These are phyloP conservation scores for Physaria fendleri DNA, from an alignment of 345 rosid genomes.

Conservation along the genomic window DNA sequence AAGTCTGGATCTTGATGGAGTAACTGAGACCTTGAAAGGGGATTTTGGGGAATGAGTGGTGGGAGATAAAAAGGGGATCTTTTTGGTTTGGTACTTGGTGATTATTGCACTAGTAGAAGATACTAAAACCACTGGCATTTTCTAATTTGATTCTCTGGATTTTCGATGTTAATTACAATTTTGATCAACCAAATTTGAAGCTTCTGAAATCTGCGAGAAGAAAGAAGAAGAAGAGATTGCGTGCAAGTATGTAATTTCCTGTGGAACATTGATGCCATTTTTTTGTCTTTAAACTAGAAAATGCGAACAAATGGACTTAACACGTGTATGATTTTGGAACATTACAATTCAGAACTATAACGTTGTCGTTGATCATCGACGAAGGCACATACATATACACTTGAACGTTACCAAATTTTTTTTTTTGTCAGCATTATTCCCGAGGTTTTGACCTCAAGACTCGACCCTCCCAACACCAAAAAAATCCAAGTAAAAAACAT, in stretches of 20 bases:
- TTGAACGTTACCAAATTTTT: no score
- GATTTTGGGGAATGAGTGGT: background rate
- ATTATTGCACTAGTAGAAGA: constrained; percentile 21
- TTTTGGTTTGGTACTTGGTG: constrained; percentile 18
- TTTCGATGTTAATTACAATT: background rate
- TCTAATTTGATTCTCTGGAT: background rate
- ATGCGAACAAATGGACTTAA: constrained; percentile 4
- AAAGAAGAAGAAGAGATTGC: constrained; percentile 19
- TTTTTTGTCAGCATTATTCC: no score
- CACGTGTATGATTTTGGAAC: constrained; percentile 28
- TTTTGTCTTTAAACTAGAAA: constrained; percentile 4
- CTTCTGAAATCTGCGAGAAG: constrained; percentile 1
- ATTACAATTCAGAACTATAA: constrained; percentile 3
- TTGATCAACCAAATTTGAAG: background rate
- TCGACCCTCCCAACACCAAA: no score
- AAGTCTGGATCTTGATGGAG: constrained; percentile 3
- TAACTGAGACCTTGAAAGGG: background rate
- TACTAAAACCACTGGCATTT: constrained; percentile 26
- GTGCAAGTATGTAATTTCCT: constrained; percentile 18
- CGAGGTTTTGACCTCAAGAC: no score
- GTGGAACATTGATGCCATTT: background rate
- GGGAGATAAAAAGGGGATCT: constrained; percentile 23
- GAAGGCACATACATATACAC: background rate
- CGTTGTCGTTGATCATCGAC: background rate
- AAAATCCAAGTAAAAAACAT: no score